Percentiles rank a stretch among this genome's conserved stretches.
phyloP scores from a whole-genome alignment of 805 yeast genomes.

The Teunomyces kruisii region DNA sequence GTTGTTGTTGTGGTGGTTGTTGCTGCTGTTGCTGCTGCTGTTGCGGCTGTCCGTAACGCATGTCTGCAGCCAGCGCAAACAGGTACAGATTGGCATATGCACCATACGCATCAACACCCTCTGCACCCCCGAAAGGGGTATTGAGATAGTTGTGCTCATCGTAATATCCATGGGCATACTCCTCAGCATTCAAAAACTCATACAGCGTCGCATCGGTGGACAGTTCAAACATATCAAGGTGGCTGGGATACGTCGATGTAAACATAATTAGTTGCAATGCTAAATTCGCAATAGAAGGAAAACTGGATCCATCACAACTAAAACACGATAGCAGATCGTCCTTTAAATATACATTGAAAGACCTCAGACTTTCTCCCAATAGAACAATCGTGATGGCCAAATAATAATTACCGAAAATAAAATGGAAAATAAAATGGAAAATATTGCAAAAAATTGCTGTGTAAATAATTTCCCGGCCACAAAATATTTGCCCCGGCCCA shows the following conservation, averaged over 20 bases:
- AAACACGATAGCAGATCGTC: conserved; percentile 3
- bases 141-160: conserved; percentile 3
- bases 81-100: neutral
- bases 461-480: too few species aligned
- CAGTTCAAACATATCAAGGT: conserved; percentile 19
- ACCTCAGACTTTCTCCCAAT: neutral
- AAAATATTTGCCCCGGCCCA: too few species aligned
- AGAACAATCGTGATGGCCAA: conserved; percentile 2
- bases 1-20: conserved; percentile 3
- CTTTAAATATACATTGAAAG: conserved; percentile 1
- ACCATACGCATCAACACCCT: neutral
- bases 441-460: neutral
- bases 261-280: conserved; percentile 2
- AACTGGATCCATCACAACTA: neutral
- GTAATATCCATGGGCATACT: neutral
- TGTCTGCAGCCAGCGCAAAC: neutral
- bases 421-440: neutral
- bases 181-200: neutral
- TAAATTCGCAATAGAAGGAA: conserved; percentile 1
- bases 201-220: conserved; percentile 8
- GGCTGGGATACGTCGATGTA: conserved; percentile 7
- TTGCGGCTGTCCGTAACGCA: neutral
- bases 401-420: conserved; percentile 4
- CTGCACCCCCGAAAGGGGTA: neutral
- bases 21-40: neutral